Percentiles rank a stretch among this genome's conserved stretches.
Evolutionary conservation across 805 yeast genomes (phyloP).

Genomic region (Kodamaea leandrae): DNA sequence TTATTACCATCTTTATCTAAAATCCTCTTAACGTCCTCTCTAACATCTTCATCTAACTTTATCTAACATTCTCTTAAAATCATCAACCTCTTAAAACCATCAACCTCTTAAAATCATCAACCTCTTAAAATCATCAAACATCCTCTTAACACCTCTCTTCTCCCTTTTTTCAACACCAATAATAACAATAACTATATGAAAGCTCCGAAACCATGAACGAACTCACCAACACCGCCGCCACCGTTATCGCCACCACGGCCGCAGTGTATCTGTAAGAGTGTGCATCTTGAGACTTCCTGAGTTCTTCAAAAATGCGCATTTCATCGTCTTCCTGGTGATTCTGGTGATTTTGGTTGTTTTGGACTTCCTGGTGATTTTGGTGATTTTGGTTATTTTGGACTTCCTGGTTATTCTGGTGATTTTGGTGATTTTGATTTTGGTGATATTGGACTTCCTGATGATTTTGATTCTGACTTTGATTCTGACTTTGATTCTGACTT

Average conservation of each 20-base stretch:
- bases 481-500: constrained; percentile 1
- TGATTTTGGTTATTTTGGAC: background rate
- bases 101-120: background rate
- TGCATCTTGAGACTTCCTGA: constrained; percentile 1
- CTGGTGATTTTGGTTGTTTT: background rate
- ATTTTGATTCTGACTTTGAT: background rate
- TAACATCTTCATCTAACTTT: too few relatives aligned
- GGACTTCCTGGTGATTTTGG: background rate
- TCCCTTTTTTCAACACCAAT: constrained; percentile 27
- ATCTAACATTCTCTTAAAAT: background rate
- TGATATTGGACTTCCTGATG: background rate
- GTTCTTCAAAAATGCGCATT: background rate
- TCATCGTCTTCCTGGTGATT: background rate
- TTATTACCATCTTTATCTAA: too few relatives aligned
- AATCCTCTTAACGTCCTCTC: too few relatives aligned
- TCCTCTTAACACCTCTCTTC: background rate
- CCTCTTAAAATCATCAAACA: background rate
- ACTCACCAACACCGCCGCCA: constrained; percentile 15
- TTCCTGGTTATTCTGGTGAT: background rate
- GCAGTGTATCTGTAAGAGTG: background rate
- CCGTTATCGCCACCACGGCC: background rate
- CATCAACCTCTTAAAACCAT: background rate
- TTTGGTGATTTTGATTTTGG: background rate
- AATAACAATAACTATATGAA: constrained; percentile 40
- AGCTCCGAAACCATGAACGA: constrained; percentile 31